These are phyloP conservation scores for Candida ascalaphidarum DNA, from an alignment of 805 yeast genomes.

Conservation along the genomic window DNA sequence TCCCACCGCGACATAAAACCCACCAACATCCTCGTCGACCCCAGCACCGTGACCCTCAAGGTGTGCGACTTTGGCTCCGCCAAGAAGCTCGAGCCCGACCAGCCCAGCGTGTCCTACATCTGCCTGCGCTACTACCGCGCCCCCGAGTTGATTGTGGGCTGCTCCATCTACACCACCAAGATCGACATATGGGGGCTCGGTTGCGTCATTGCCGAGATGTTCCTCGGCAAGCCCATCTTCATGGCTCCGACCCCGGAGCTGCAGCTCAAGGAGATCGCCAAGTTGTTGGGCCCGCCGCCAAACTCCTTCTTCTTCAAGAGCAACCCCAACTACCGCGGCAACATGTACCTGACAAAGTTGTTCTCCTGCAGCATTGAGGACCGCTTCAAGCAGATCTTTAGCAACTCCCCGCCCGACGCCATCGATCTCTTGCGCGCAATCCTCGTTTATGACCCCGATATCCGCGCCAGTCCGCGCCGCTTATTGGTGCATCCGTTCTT, in stretches of 20 bases:
- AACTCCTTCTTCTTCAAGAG: slow-evolving; percentile 62
- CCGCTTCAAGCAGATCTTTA: slow-evolving; percentile 40
- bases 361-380: slow-evolving; percentile 47
- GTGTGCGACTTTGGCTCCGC: slow-evolving; percentile 87
- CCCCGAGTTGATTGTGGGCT: slow-evolving; percentile 92
- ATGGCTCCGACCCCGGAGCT: slow-evolving; percentile 87
- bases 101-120: slow-evolving; percentile 89
- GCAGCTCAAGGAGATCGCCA: slow-evolving; percentile 85
- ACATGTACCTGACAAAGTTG: slow-evolving; percentile 58
- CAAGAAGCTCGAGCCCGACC: slow-evolving; percentile 65
- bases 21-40: slow-evolving; percentile 71
- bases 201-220: slow-evolving; percentile 92
- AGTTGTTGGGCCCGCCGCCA: slow-evolving; percentile 81
- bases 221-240: slow-evolving; percentile 87
- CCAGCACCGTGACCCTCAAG: slow-evolving; percentile 54
- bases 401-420: slow-evolving; percentile 74
- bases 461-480: slow-evolving; percentile 70
- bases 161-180: slow-evolving; percentile 77
- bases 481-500: slow-evolving; percentile 86
- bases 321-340: slow-evolving; percentile 70
- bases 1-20: slow-evolving; percentile 85
- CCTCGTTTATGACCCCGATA: slow-evolving; percentile 84
- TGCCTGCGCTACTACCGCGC: slow-evolving; percentile 95
- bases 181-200: slow-evolving; percentile 98
- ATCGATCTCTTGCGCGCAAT: slow-evolving; percentile 75